These are phyloP conservation scores for Phoenix roebelenii DNA, from an alignment of 176 grass and related monocot species.

Conservation along the genomic window DNA sequence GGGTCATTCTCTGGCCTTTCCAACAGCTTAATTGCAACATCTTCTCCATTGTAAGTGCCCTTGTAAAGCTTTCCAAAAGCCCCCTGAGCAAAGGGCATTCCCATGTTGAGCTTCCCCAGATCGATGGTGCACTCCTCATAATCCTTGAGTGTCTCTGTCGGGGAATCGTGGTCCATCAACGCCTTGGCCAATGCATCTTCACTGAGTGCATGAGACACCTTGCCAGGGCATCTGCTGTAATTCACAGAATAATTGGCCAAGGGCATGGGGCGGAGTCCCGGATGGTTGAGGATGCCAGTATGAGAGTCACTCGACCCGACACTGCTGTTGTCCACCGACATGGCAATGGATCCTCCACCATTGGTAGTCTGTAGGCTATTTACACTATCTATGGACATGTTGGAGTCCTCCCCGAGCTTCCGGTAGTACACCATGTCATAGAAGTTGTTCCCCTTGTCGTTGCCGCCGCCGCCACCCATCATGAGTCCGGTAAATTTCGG, in stretches of 20 bases:
- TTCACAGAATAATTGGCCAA: constrained; percentile 42
- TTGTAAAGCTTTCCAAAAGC: constrained; percentile 75
- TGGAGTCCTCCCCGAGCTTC: constrained; percentile 61
- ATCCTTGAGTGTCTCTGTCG: constrained; percentile 52
- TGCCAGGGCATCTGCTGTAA: constrained; percentile 42
- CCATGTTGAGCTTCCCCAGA: constrained; percentile 57
- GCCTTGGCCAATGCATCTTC: constrained; percentile 70
- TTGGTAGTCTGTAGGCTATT: constrained; percentile 60
- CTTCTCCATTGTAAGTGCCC: constrained; percentile 61
- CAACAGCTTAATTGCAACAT: constrained; percentile 78
- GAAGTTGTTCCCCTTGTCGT: constrained; percentile 18
- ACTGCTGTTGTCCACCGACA: constrained; percentile 51
- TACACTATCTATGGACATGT: constrained; percentile 60
- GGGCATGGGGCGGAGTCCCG: constrained; percentile 34
- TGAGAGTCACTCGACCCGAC: constrained; percentile 47
- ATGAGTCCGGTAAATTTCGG: constrained; percentile 53
- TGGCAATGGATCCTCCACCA: constrained; percentile 38
- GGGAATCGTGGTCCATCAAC: constrained; percentile 57
- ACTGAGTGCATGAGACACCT: constrained; percentile 57
- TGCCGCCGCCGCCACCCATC: constrained; percentile 18
- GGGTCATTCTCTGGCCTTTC: constrained; percentile 63
- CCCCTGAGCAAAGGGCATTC: constrained; percentile 65
- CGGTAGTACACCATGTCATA: constrained; percentile 65
- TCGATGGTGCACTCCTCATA: constrained; percentile 80
- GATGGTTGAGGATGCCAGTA: constrained; percentile 52